A percentile compares a stretch with the other conserved stretches of the same genome.
phyloP scores from a whole-genome alignment of 2,329 filamentous ascomycete species.

The Alternaria brassicicola region DNA sequence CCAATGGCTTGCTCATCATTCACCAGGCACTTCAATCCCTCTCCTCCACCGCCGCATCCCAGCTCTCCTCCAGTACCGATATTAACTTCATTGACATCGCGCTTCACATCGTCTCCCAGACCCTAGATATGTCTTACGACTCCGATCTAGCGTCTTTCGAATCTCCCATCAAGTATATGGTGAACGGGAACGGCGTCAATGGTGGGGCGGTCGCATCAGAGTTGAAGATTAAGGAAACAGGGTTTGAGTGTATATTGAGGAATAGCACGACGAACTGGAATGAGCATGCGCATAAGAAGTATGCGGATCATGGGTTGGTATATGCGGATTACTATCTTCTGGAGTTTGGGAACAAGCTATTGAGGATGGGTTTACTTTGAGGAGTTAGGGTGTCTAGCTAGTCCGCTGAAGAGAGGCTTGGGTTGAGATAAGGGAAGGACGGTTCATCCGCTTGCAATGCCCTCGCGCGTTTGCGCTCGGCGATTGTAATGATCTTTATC shows the following conservation, averaged over 20 bases:
- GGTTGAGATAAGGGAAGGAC: too few species aligned
- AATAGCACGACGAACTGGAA: slow-evolving; percentile 58
- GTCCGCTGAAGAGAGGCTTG: too few species aligned
- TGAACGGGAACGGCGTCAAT: slow-evolving; percentile 19
- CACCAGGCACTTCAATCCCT: slow-evolving; percentile 43
- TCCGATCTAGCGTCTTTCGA: slow-evolving; percentile 34
- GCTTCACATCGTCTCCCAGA: slow-evolving; percentile 32
- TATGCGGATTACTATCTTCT: slow-evolving; percentile 59
- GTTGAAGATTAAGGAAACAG: slow-evolving; percentile 34
- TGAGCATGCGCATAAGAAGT: slow-evolving; percentile 53
- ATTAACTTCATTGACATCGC: slow-evolving; percentile 24
- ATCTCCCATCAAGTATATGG: slow-evolving; percentile 4
- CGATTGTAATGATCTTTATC: too few species aligned
- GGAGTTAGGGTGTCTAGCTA: not conserved
- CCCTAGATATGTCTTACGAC: slow-evolving; percentile 43
- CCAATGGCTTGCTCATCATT: slow-evolving; percentile 51
- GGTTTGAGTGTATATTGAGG: slow-evolving; percentile 54
- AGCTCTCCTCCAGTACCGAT: not conserved
- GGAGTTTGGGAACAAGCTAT: slow-evolving; percentile 55
- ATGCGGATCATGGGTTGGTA: slow-evolving; percentile 56
- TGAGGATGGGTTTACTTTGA: slow-evolving; percentile 44
- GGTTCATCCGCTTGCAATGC: too few species aligned
- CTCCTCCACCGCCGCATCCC: not conserved
- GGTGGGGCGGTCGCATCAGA: slow-evolving; percentile 1
- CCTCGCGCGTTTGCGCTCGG: too few species aligned